phyloP scores from a whole-genome alignment of 192 early-diverging fungal species.

The Neocallimastix lanati region DNA sequence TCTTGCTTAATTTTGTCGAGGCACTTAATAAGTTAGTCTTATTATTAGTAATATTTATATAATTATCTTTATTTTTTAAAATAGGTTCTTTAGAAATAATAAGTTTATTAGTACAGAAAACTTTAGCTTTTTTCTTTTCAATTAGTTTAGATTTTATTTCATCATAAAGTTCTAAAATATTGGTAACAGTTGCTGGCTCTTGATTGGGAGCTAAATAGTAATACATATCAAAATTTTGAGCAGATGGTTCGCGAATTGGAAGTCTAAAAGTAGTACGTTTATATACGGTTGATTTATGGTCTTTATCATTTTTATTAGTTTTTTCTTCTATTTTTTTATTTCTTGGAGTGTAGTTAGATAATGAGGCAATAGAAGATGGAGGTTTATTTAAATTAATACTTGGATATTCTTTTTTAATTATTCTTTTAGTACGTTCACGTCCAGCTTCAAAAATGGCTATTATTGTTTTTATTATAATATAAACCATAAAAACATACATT shows the following conservation, averaged over 20 bases:
- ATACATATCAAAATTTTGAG: neutral
- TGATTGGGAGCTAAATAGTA: neutral
- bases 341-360: neutral
- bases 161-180: neutral
- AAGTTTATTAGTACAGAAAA: neutral
- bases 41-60: neutral
- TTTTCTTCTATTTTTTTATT: neutral
- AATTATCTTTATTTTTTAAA: neutral
- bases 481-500: neutral
- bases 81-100: neutral
- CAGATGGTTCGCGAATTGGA: neutral
- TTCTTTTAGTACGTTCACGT: neutral
- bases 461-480: neutral
- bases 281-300: neutral
- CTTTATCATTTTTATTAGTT: neutral
- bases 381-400: neutral
- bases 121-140: neutral
- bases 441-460: neutral
- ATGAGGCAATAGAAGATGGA: neutral
- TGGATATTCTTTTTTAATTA: neutral
- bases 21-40: neutral
- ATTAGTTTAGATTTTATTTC: neutral
- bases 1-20: too few relatives aligned
- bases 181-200: neutral
- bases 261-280: neutral